Evolutionary conservation across 2,329 filamentous ascomycete species (phyloP).

Genomic region (Hypoxylon sp.): DNA sequence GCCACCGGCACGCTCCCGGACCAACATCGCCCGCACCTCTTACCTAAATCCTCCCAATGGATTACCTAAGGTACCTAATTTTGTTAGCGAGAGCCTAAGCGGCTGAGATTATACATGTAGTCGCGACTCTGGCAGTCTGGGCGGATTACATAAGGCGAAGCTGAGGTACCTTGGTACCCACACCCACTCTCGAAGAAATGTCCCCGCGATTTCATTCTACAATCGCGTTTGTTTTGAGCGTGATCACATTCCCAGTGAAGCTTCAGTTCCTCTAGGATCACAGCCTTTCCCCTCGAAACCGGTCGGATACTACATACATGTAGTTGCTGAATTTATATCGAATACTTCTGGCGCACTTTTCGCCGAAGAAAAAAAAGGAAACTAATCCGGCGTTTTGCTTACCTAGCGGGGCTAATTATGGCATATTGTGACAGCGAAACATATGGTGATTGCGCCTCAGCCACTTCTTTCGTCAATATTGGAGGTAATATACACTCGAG

Average conservation of each 20-base stretch:
- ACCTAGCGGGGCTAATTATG: not conserved
- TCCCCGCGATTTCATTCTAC: not conserved
- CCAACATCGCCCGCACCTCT: too few relatives aligned
- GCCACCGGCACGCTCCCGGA: too few relatives aligned
- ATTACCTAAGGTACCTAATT: too few relatives aligned
- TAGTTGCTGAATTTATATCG: not conserved
- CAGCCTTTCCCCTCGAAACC: not conserved
- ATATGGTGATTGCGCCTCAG: not conserved
- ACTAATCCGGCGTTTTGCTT: not conserved
- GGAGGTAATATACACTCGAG: not conserved
- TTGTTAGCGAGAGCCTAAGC: too few relatives aligned
- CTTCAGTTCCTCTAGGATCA: not conserved
- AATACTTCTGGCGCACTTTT: not conserved
- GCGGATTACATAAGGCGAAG: not conserved
- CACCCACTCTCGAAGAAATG: not conserved
- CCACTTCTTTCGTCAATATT: not conserved
- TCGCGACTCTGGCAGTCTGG: too few relatives aligned
- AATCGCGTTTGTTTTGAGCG: not conserved
- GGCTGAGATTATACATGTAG: too few relatives aligned
- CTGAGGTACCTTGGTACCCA: too few relatives aligned
- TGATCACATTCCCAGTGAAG: not conserved
- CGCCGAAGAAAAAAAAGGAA: not conserved
- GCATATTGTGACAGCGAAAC: not conserved
- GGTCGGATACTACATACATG: not conserved
- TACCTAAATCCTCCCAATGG: too few relatives aligned